These are phyloP conservation scores for Kuraishia piskuri DNA, from an alignment of 805 yeast species.

Conservation along the genomic window DNA sequence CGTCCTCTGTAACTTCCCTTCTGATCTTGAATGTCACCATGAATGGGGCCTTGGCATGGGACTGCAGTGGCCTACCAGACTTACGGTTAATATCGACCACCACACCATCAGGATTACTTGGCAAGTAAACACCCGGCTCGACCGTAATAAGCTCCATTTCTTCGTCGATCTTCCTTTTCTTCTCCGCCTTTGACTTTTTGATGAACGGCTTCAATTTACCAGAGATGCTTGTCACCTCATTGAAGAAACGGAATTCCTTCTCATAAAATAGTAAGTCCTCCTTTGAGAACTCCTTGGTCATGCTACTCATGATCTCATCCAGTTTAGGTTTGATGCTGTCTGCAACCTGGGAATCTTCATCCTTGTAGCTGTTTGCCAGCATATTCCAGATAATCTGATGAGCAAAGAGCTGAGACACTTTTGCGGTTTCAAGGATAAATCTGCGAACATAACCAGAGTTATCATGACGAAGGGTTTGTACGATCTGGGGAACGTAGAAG, in stretches of 20 bases:
- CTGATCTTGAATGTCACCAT: conserved; percentile 90
- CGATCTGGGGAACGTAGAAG: conserved; percentile 97
- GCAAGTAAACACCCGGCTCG: conserved; percentile 80
- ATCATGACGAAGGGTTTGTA: conserved; percentile 84
- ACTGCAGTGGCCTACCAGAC: conserved; percentile 90
- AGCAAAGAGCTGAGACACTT: conserved; percentile 83
- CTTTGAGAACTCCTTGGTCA: conserved; percentile 53
- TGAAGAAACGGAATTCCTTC: conserved; percentile 81
- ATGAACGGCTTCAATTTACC: conserved; percentile 93
- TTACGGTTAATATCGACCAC: conserved; percentile 85
- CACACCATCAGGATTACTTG: conserved; percentile 95
- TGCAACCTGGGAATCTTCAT: conserved; percentile 76
- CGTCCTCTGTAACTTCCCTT: conserved; percentile 40
- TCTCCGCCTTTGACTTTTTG: conserved; percentile 91
- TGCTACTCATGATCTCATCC: conserved; percentile 59
- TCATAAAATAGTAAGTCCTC: conserved; percentile 63
- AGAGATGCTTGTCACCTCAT: conserved; percentile 86
- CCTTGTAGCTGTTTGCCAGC: conserved; percentile 86
- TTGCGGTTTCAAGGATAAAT: conserved; percentile 86
- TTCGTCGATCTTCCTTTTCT: conserved; percentile 91
- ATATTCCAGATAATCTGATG: conserved; percentile 99
- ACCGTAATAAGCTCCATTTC: conserved; percentile 79
- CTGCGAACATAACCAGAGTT: conserved; percentile 76
- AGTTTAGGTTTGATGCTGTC: conserved; percentile 77
- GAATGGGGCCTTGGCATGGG: conserved; percentile 98